Evolutionary conservation across 805 yeast species (phyloP).

Genomic region (Scheffersomyces ergatensis): DNA sequence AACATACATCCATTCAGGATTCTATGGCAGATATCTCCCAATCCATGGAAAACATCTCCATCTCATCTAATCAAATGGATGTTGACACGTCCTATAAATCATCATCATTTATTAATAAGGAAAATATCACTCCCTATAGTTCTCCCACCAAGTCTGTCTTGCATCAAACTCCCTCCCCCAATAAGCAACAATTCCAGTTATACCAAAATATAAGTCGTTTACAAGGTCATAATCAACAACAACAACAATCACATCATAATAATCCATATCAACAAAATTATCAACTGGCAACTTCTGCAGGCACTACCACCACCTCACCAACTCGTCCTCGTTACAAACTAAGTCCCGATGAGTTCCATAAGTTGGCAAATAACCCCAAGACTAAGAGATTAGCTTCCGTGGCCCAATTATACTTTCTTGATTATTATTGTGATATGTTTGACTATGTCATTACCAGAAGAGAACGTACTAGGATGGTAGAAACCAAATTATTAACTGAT

Average conservation of each 20-base stretch:
- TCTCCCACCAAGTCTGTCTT: constrained; percentile 37
- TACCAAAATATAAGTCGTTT: constrained; percentile 26
- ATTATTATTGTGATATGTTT: constrained; percentile 93
- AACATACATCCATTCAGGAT: constrained; percentile 5
- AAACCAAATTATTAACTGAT: constrained; percentile 52
- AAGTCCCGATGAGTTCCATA: constrained; percentile 46
- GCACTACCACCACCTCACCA: background rate
- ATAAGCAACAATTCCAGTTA: constrained; percentile 11
- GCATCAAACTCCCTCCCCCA: constrained; percentile 23
- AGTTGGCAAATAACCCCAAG: constrained; percentile 65
- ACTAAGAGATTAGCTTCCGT: constrained; percentile 86
- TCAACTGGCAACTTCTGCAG: constrained; percentile 4
- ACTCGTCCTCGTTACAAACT: constrained; percentile 9
- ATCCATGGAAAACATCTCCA: constrained; percentile 41
- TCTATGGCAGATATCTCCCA: constrained; percentile 39
- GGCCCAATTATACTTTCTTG: constrained; percentile 89
- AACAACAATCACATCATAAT: constrained; percentile 15
- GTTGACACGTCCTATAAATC: constrained; percentile 30
- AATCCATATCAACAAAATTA: constrained; percentile 26
- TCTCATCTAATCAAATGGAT: constrained; percentile 35
- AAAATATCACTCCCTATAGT: constrained; percentile 31
- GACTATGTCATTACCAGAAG: constrained; percentile 87
- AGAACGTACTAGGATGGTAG: constrained; percentile 73
- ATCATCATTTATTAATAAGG: constrained; percentile 25
- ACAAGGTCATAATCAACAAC: constrained; percentile 22